A percentile compares a stretch with the other conserved stretches of the same genome.
phyloP scores from a whole-genome alignment of 495 filamentous ascomycete genomes.

The Neohortaea acidophila region DNA sequence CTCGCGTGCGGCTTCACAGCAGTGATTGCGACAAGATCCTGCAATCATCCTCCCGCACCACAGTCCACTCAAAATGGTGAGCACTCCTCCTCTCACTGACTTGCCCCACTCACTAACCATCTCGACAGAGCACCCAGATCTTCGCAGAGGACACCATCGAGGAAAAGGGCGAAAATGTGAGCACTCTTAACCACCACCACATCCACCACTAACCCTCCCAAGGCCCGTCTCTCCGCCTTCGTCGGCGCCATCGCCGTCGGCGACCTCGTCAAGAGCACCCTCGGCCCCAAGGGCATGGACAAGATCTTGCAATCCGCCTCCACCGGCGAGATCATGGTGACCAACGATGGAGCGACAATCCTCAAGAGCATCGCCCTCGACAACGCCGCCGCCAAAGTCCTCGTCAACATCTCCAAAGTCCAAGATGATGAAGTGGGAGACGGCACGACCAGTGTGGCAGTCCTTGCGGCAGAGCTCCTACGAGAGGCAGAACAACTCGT shows the following conservation, averaged over 20 bases:
- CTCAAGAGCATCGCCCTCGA: slow-evolving; percentile 97
- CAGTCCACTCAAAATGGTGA: no score
- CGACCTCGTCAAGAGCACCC: slow-evolving; percentile 89
- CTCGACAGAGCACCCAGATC: slow-evolving; percentile 48
- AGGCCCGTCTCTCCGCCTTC: no score
- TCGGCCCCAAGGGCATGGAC: slow-evolving; percentile 98
- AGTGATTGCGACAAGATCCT: no score
- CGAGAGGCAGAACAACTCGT: slow-evolving; percentile 95
- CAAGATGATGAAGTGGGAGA: slow-evolving; percentile 98
- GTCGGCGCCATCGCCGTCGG: slow-evolving; percentile 76
- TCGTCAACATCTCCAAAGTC: slow-evolving; percentile 98
- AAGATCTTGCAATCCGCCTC: slow-evolving; percentile 99
- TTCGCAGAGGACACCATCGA: slow-evolving; percentile 94
- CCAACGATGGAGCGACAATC: slow-evolving; percentile 96
- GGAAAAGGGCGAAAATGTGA: slow-evolving; percentile 97
- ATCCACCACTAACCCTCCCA: not conserved
- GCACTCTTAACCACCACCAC: slow-evolving; percentile 51
- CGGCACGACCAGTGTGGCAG: slow-evolving; percentile 82
- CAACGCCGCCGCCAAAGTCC: slow-evolving; percentile 90
- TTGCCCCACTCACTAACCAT: not conserved
- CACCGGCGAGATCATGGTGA: slow-evolving; percentile 92
- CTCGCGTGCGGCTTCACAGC: no score
- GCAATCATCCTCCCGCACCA: no score
- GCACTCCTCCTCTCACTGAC: no score
- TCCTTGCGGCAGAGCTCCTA: slow-evolving; percentile 85